These are phyloP conservation scores for Pleurotus salmoneostramineus DNA, from an alignment of 768 basidiomycete genomes.

Conservation along the genomic window DNA sequence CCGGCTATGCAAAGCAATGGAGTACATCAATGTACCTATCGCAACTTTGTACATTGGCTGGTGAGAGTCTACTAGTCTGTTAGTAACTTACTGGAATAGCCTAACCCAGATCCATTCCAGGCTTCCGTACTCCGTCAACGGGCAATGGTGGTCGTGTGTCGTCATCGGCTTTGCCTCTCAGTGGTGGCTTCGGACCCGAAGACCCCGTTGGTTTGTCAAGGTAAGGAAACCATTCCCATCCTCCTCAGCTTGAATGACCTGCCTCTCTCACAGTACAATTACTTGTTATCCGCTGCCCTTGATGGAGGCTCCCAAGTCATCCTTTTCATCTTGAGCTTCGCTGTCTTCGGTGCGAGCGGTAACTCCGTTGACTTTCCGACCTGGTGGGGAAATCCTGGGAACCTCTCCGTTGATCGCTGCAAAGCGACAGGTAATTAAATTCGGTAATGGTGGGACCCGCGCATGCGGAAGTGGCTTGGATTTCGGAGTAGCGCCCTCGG, in stretches of 20 bases:
- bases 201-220: constrained; percentile 46
- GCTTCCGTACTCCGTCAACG: constrained; percentile 50
- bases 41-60: constrained; percentile 34
- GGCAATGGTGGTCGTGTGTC: constrained; percentile 51
- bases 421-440: constrained; percentile 7
- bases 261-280: constrained; percentile 29
- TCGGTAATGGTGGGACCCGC: neutral
- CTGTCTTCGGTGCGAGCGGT: constrained; percentile 34
- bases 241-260: neutral
- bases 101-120: constrained; percentile 9
- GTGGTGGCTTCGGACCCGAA: constrained; percentile 42
- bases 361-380: constrained; percentile 37
- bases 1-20: constrained; percentile 26
- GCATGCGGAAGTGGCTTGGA: neutral
- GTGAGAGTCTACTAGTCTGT: constrained; percentile 13
- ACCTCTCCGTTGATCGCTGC: constrained; percentile 33
- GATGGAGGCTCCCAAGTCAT: constrained; percentile 47
- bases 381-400: constrained; percentile 43
- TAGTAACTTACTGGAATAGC: neutral
- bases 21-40: constrained; percentile 44
- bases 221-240: constrained; percentile 15
- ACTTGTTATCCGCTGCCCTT: constrained; percentile 43
- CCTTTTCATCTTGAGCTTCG: constrained; percentile 41
- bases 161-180: constrained; percentile 46
- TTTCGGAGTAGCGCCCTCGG: neutral